phyloP scores from a whole-genome alignment of 2,329 filamentous ascomycete species.

The Ceratocystis eucalypticola region DNA sequence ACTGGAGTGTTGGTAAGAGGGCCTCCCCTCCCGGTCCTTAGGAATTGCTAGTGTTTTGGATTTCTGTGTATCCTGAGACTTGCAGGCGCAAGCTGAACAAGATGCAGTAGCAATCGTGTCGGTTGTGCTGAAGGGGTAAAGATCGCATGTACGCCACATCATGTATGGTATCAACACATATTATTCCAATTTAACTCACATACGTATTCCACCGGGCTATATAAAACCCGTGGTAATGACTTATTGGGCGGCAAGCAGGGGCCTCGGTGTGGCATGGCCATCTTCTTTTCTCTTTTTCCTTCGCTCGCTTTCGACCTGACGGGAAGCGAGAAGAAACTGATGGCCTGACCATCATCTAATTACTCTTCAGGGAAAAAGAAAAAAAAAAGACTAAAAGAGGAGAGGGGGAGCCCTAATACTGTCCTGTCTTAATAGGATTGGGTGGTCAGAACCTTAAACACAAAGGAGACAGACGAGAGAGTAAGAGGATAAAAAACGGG shows the following conservation, averaged over 20 bases:
- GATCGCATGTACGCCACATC: no score
- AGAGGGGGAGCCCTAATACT: no score
- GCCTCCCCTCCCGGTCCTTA: not conserved
- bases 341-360: not conserved
- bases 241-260: not conserved
- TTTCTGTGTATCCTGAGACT: slow-evolving; percentile 1
- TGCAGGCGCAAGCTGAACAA: not conserved
- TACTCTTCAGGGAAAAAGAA: not conserved
- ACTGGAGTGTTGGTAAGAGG: not conserved
- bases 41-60: not conserved
- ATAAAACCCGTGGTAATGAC: not conserved
- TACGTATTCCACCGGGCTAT: not conserved
- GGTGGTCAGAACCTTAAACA: not conserved
- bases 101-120: not conserved
- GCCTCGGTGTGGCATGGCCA: not conserved
- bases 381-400: not conserved
- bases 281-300: not conserved
- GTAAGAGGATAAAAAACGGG: not conserved
- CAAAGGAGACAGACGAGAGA: not conserved
- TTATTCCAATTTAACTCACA: no score
- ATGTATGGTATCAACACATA: no score
- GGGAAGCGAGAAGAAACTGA: not conserved
- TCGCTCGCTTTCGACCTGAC: not conserved
- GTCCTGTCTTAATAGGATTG: not conserved
- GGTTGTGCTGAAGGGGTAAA: not conserved